Evolutionary conservation across 2,329 filamentous ascomycete species (phyloP), one percentile per base, ranked within the genome.

Genomic region (Fusarium penzigii): DNA sequence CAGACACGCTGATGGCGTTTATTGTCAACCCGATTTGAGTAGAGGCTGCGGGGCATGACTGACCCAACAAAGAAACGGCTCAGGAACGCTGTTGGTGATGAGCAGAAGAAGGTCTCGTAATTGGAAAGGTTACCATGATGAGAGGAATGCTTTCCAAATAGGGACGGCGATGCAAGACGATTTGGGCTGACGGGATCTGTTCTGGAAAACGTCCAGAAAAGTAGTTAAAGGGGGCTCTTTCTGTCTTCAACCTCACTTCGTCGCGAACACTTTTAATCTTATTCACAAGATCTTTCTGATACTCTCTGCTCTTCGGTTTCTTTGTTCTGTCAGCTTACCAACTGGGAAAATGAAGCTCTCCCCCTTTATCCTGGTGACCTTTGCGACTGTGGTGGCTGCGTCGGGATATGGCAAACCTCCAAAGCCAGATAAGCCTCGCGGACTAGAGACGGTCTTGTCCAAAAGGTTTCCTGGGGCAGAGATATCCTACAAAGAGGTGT

Each of bases 401-500:
- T 36, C 32, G 13, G 10, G 32, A 9, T 36, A 36, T 14, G 20
- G 20, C 20, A 25, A 25, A 4, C 20, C 20, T 25, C 20, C 20
- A 25, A 36, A 36, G 32, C 32, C 32, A 36, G 13, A 12, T 14
- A 14, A 11, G 9, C 32, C 32, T 36, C 10, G 10, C 3, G 32
- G 32, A 14, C 32, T 11, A 12, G 10, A 11, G 13, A 11, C 10
- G 13, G 32, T 36, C 32, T 9, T 36, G 32, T 36, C 32, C 10
- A 36, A 36, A 9, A 36, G 32, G 10, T 36, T 36, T 9, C 32
- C 32, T 36, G 62, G 61, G 4, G 56, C 56, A 3, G 52, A 51
- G 13, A 57, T 66, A 39, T 55, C 59, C 1, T 66, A 63, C 40
- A 66, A 67, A 42, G 41, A 61, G 49, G 64, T 65, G 46, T 14